A percentile compares a stretch with the other conserved stretches of the same genome.
Evolutionary conservation across 1,284 basidiomycete species (phyloP).

Genomic region (Exobasidium cylindrosporum): DNA sequence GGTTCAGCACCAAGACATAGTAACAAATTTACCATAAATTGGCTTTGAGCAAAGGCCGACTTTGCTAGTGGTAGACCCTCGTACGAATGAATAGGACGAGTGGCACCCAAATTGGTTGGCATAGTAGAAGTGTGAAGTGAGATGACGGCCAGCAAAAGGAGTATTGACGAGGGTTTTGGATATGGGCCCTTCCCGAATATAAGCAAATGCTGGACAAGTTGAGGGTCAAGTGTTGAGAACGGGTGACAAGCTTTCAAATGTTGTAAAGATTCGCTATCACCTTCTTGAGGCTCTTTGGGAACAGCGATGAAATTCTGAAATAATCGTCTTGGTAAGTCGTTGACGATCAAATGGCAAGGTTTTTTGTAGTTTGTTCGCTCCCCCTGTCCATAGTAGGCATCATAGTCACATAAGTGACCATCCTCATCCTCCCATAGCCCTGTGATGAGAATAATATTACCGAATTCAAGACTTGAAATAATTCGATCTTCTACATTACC

Average conservation of each 20-base stretch:
- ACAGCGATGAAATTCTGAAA: not conserved
- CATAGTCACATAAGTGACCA: not conserved
- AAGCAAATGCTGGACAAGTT: not conserved
- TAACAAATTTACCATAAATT: constrained; percentile 9
- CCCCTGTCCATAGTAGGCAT: not conserved
- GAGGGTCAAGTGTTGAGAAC: not conserved
- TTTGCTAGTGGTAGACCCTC: constrained; percentile 11
- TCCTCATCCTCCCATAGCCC: constrained; percentile 7
- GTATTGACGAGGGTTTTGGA: not conserved
- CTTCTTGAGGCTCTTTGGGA: not conserved
- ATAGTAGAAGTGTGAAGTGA: constrained; percentile 1
- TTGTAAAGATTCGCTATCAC: not conserved
- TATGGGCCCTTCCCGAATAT: not conserved
- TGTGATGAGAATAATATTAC: not conserved
- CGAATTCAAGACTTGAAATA: not conserved
- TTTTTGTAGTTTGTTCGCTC: not conserved
- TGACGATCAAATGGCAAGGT: constrained; percentile 6
- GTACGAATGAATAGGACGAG: constrained; percentile 4
- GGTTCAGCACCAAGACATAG: constrained; percentile 10
- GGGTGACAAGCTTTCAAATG: not conserved
- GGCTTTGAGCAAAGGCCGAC: not conserved
- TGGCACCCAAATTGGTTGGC: not conserved
- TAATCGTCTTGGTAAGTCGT: constrained; percentile 3
- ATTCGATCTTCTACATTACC: not conserved
- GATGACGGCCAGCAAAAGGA: not conserved